Conservation (phyloP, 768 basidiomycete genomes). For the Rhizopogon roseolus region DNA sequence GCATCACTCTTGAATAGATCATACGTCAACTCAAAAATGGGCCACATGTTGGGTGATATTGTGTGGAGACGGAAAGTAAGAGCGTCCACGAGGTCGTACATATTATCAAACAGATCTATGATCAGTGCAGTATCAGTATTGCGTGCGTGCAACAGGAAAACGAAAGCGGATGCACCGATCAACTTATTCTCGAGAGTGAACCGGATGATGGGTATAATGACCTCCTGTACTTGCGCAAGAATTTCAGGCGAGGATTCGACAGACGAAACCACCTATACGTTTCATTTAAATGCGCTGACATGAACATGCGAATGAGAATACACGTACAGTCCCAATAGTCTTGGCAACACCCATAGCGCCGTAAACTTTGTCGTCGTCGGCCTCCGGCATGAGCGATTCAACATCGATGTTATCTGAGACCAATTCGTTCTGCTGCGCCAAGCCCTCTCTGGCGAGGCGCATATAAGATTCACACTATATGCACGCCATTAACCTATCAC, state of each 20-base stretch:
- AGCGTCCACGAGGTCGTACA: conserved; percentile 81
- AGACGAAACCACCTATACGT: conserved; percentile 65
- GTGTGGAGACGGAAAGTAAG: conserved; percentile 76
- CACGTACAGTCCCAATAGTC: conserved; percentile 71
- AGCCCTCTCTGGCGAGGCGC: conserved; percentile 68
- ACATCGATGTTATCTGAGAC: conserved; percentile 46
- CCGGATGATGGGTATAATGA: conserved; percentile 71
- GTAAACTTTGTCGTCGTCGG: conserved; percentile 71
- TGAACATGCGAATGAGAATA: background rate
- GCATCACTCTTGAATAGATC: conserved; percentile 79
- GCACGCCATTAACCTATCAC: background rate
- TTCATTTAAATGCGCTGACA: background rate
- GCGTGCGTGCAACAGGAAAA: background rate
- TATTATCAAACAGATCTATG: conserved; percentile 80
- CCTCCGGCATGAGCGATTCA: conserved; percentile 48
- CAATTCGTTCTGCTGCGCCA: conserved; percentile 46
- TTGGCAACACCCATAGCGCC: conserved; percentile 85
- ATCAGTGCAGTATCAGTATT: background rate
- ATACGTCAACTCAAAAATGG: conserved; percentile 79
- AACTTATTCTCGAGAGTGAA: conserved; percentile 76
- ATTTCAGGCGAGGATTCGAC: conserved; percentile 73
- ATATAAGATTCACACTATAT: conserved; percentile 82
- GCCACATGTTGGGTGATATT: conserved; percentile 84
- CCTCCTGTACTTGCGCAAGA: conserved; percentile 73
- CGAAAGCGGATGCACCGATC: conserved; percentile 47